Conservation (phyloP, 106 monocot genomes). For the Acanthochlamys bracteata region DNA sequence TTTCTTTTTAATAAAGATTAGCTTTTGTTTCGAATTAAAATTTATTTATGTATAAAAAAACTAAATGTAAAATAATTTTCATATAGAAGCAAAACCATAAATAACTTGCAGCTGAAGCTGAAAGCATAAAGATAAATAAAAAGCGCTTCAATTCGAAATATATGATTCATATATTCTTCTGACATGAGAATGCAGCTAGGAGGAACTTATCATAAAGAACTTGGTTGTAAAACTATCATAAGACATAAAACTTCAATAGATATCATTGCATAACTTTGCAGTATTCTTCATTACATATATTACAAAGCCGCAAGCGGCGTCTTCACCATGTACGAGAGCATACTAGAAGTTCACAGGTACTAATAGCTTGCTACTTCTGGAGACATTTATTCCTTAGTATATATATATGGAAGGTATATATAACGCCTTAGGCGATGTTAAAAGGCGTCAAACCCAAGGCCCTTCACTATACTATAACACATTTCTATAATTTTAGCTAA, state of each 20-base stretch:
- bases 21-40: too few species aligned
- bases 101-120: too few species aligned
- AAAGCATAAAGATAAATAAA: too few species aligned
- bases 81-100: too few species aligned
- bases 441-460: constrained; percentile 9
- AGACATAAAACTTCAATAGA: background rate
- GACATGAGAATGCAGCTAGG: too few species aligned
- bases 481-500: background rate
- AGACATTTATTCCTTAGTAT: background rate
- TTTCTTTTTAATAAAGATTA: background rate
- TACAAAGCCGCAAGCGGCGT: background rate
- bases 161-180: too few species aligned
- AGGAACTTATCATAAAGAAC: too few species aligned
- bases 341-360: background rate
- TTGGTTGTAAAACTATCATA: too few species aligned
- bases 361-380: background rate
- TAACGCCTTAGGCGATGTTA: background rate
- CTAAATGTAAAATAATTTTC: too few species aligned
- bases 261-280: background rate
- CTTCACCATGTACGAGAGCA: background rate
- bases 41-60: too few species aligned
- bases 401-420: background rate
- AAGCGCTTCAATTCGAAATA: too few species aligned
- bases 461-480: background rate
- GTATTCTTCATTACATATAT: background rate